These are phyloP conservation scores for Boletus sp. DNA, from an alignment of 768 basidiomycete genomes.

Conservation along the genomic window DNA sequence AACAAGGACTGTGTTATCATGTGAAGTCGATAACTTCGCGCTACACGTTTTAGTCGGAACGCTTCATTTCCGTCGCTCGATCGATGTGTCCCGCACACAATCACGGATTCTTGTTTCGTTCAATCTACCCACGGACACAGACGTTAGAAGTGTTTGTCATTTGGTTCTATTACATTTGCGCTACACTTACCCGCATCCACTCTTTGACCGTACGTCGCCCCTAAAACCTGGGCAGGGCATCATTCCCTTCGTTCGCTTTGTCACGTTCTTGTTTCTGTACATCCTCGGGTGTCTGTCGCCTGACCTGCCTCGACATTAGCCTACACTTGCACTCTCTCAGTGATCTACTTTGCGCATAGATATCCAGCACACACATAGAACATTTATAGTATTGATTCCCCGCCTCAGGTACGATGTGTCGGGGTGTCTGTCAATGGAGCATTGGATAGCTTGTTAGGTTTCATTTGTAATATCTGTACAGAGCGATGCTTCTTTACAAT, in stretches of 20 bases:
- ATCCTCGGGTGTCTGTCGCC: not conserved
- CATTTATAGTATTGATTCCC: slow-evolving; percentile 5
- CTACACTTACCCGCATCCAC: slow-evolving; percentile 6
- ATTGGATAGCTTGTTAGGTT: not conserved
- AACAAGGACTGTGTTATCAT: slow-evolving; percentile 88
- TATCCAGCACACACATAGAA: slow-evolving; percentile 18
- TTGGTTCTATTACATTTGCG: slow-evolving; percentile 8
- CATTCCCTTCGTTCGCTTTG: slow-evolving; percentile 6
- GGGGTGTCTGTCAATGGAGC: not conserved
- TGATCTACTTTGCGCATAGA: slow-evolving; percentile 24
- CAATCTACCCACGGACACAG: slow-evolving; percentile 19
- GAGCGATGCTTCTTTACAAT: no score
- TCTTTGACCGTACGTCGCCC: not conserved
- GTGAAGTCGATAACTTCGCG: slow-evolving; percentile 41
- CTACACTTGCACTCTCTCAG: slow-evolving; percentile 2
- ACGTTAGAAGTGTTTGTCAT: slow-evolving; percentile 10
- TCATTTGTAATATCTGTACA: slow-evolving; percentile 1
- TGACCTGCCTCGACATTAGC: not conserved
- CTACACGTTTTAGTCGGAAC: slow-evolving; percentile 4
- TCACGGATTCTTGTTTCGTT: slow-evolving; percentile 6
- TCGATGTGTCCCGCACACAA: not conserved
- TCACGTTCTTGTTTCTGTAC: not conserved
- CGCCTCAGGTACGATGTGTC: not conserved
- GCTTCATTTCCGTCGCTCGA: slow-evolving; percentile 14
- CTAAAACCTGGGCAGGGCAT: not conserved